Evolutionary conservation across 2,329 filamentous ascomycete genomes (phyloP).

Genomic region (Diplodia sapinea): DNA sequence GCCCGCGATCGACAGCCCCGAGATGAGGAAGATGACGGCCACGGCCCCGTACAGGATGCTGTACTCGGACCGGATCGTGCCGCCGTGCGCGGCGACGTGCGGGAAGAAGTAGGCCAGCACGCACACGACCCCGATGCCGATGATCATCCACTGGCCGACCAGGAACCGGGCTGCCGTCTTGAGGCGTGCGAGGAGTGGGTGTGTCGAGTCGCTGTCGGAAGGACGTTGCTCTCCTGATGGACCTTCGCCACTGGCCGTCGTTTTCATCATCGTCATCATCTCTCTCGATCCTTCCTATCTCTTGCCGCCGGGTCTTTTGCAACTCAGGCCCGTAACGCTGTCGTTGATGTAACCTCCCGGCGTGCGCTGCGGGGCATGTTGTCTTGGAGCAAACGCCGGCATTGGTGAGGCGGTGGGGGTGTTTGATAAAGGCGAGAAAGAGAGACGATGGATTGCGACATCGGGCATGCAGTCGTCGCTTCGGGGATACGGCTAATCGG

Average conservation of each 20-base stretch:
- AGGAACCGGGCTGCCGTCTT: neutral
- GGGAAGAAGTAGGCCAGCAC: conserved; percentile 29
- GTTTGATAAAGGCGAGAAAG: neutral
- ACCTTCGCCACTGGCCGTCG: neutral
- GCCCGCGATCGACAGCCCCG: conserved; percentile 20
- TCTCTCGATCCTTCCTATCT: neutral
- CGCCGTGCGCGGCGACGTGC: conserved; percentile 29
- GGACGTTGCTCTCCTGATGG: neutral
- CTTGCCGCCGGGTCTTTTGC: neutral
- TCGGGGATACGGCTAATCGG: conserved; percentile 19
- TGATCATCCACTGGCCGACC: conserved; percentile 29
- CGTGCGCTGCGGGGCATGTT: neutral
- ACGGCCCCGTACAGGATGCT: conserved; percentile 32
- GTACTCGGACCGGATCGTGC: conserved; percentile 29
- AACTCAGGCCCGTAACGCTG: neutral
- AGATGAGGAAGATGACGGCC: conserved; percentile 31
- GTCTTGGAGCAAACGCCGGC: neutral
- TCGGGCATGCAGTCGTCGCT: conserved; percentile 11
- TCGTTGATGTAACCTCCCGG: neutral
- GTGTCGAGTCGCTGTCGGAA: neutral
- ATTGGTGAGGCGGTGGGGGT: neutral
- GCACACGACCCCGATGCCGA: conserved; percentile 30
- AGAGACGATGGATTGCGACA: conserved; percentile 17
- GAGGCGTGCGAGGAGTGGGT: neutral
- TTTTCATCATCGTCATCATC: conserved; percentile 1